Base-by-base conservation (phyloP, 768 basidiomycete species). In the Rhizopogon salebrosus region DNA sequence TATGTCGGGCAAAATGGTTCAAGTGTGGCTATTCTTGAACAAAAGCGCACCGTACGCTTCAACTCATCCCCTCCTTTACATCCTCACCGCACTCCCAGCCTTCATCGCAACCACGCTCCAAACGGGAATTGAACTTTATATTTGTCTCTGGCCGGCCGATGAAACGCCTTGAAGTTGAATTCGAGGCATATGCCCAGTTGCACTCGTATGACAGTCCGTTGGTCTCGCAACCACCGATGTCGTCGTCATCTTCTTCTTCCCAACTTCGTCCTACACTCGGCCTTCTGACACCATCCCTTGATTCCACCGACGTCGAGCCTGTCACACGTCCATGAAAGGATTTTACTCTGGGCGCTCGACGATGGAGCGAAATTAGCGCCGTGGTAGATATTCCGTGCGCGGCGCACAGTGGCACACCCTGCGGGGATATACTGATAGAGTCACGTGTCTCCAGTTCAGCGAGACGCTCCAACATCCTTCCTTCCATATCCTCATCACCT, bases 321-420 rank as follows among this genome's bases (percentile, higher is more conserved):
- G 61, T 80, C 54, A 95, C 92, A 14, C 83, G 94, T 40, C 97
- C 95, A 0, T 99, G 97, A 97, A 99, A 99, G 67, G 86, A 90
- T 58, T 99, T 18, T 99, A 98, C 69, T 92, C 89, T 64, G 97
- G 98, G 67, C 87, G 97, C n/a, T 83, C 98, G 68, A 85, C 87
- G 18, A 83, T 99, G 40, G 97, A 98, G 71, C 83, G 94, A 43
- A 99, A 99, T 68, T 99, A 97, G 97, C 83, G 95, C 18, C 85
- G 92, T 41, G 95, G 95, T 9, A 83, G 92, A 29, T 95, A 85
- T 69, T 85, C 79, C 5, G 87, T 88, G 35, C 87, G 87, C n/a
- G n/a, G n/a, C n/a, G n/a, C n/a, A n/a, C n/a, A n/a, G n/a, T n/a
- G n/a, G n/a, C n/a, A n/a, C 42, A 90, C 86, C 0, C 76, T 98